These are phyloP conservation scores for Verbascum thapsus DNA, from an alignment of 257 asterid genomes.

Conservation along the genomic window DNA sequence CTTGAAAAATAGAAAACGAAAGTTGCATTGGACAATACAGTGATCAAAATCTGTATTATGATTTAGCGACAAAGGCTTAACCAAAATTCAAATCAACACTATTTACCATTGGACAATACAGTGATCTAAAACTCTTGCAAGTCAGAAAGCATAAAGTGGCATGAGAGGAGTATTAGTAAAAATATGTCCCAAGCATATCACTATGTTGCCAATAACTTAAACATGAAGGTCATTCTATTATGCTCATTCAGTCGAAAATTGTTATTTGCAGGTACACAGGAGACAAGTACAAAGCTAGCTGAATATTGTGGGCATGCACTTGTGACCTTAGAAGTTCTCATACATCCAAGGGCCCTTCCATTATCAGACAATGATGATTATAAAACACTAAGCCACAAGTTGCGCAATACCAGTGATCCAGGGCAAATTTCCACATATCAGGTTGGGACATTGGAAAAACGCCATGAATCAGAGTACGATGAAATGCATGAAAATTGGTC, in stretches of 20 bases:
- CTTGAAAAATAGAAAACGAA: too few species aligned
- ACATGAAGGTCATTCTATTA: neutral
- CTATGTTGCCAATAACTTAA: neutral
- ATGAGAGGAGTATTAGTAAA: neutral
- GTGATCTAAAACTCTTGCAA: too few species aligned
- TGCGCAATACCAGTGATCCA: constrained; percentile 32
- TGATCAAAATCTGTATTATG: neutral
- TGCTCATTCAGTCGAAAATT: constrained; percentile 19
- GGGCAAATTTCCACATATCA: constrained; percentile 33
- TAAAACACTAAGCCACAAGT: constrained; percentile 35
- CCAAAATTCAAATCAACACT: neutral
- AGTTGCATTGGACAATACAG: constrained; percentile 6
- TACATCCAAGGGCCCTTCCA: constrained; percentile 76
- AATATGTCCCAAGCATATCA: constrained; percentile 14
- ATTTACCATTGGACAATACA: neutral
- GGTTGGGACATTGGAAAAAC: constrained; percentile 31
- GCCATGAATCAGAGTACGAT: constrained; percentile 46
- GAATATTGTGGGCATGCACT: constrained; percentile 67
- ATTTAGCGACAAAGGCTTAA: neutral
- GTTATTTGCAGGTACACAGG: constrained; percentile 53
- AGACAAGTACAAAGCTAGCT: constrained; percentile 56
- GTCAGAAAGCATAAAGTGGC: too few species aligned
- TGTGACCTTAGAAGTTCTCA: constrained; percentile 71
- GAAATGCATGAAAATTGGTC: constrained; percentile 61
- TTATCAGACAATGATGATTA: constrained; percentile 36